A percentile compares a stretch with the other conserved stretches of the same genome.
Conservation (phyloP, 1,139 yeast species). For the Wickerhamomyces sp. region DNA sequence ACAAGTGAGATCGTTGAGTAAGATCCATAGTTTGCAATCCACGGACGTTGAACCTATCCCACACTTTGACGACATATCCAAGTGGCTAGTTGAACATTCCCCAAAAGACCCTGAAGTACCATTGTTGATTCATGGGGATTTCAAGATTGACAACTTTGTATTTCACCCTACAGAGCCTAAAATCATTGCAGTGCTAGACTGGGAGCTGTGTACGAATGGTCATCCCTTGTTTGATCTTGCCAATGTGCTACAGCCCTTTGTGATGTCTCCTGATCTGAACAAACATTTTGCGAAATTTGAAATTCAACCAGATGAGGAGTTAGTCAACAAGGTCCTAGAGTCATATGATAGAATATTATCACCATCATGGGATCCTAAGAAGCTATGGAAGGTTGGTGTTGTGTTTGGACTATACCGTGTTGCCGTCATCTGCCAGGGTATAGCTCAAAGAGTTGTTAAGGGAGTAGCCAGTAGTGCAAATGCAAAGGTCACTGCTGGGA, state of each 20-base stretch:
- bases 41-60: slow-evolving; percentile 49
- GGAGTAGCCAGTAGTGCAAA: slow-evolving; percentile 59
- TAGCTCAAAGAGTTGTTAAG: slow-evolving; percentile 53
- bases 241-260: slow-evolving; percentile 55
- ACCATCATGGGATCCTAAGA: slow-evolving; percentile 35
- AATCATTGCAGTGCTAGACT: slow-evolving; percentile 57
- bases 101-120: slow-evolving; percentile 46
- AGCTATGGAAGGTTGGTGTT: slow-evolving; percentile 50
- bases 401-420: slow-evolving; percentile 58
- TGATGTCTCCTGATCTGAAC: slow-evolving; percentile 35
- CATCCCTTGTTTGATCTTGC: slow-evolving; percentile 64
- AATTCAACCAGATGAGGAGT: slow-evolving; percentile 8
- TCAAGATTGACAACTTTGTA: slow-evolving; percentile 58
- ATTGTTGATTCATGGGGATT: slow-evolving; percentile 61
- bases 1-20: slow-evolving; percentile 46
- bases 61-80: slow-evolving; percentile 37
- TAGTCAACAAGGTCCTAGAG: slow-evolving; percentile 17
- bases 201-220: slow-evolving; percentile 68
- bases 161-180: slow-evolving; percentile 46
- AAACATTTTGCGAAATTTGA: slow-evolving; percentile 18
- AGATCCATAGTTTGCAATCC: slow-evolving; percentile 48
- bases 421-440: slow-evolving; percentile 62
- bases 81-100: slow-evolving; percentile 38
- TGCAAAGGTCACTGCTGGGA: slow-evolving; percentile 41
- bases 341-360: slow-evolving; percentile 11